Evolutionary conservation across 116 monocot genomes (phyloP).

Genomic region (Dioscorea cayenensis): DNA sequence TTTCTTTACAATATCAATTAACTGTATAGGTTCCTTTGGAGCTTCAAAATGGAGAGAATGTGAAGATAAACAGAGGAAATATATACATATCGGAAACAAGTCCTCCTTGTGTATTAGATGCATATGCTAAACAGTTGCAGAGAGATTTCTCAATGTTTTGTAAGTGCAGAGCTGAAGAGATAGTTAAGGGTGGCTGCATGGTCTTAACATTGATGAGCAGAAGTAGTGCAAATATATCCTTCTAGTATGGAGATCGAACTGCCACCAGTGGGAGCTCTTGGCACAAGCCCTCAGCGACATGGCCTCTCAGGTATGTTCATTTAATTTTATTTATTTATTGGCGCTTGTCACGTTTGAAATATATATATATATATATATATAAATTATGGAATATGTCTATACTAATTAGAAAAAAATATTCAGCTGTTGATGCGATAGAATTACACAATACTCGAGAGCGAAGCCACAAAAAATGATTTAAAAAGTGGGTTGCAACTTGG

Average conservation of each 20-base stretch:
- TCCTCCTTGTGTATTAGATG: conserved; percentile 12
- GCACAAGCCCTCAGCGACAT: conserved; percentile 18
- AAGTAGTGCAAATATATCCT: neutral
- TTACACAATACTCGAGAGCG: too few relatives aligned
- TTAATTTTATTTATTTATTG: too few relatives aligned
- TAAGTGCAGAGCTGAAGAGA: conserved; percentile 16
- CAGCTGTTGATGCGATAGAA: too few relatives aligned
- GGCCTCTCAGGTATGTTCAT: neutral
- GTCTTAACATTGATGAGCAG: conserved; percentile 13
- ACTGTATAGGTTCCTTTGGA: neutral
- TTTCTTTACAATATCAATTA: too few relatives aligned
- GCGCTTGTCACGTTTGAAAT: too few relatives aligned
- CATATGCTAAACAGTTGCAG: conserved; percentile 19
- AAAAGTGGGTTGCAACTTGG: too few relatives aligned
- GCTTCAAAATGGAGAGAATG: neutral
- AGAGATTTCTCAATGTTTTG: conserved; percentile 26
- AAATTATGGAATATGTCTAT: too few relatives aligned
- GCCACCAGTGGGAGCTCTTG: neutral
- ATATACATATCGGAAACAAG: conserved; percentile 18
- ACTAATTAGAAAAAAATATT: too few relatives aligned
- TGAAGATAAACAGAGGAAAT: conserved; percentile 15
- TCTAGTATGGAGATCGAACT: neutral
- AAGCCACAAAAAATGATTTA: too few relatives aligned
- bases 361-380: too few relatives aligned
- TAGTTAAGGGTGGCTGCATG: conserved; percentile 18